Evolutionary conservation across 208 protist species (phyloP).

Genomic region (Naegleria fowleri): DNA sequence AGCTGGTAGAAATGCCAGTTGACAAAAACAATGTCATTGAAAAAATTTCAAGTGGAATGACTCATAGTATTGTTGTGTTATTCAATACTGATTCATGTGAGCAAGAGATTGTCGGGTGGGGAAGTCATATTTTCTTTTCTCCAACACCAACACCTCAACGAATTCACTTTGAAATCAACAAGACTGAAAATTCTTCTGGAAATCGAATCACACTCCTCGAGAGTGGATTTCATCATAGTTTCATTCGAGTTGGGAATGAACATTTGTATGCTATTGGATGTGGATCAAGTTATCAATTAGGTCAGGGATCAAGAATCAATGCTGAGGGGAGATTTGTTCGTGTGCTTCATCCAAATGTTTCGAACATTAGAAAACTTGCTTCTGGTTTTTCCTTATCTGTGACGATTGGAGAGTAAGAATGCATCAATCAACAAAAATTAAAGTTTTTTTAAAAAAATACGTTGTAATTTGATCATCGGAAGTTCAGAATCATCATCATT

Average conservation of each 20-base stretch:
- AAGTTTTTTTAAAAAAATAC: too few species aligned
- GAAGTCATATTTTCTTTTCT: background rate
- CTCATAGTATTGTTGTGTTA: background rate
- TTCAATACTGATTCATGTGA: background rate
- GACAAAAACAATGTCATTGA: background rate
- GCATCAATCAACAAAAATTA: too few species aligned
- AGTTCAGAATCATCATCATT: too few species aligned
- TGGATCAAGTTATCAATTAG: background rate
- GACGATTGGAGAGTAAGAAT: background rate
- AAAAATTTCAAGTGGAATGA: background rate
- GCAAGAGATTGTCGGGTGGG: background rate
- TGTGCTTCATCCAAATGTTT: background rate
- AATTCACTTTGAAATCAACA: background rate
- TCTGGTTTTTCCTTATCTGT: background rate
- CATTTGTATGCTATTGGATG: background rate
- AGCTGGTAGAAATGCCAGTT: background rate
- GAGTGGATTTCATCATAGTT: background rate
- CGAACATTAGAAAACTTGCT: background rate
- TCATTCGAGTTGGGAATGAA: background rate
- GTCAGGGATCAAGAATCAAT: background rate
- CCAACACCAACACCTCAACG: background rate
- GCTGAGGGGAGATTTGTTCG: background rate
- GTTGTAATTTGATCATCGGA: too few species aligned
- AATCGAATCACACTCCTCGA: background rate
- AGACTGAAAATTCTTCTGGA: too few species aligned